Base-by-base conservation (phyloP, 2,329 filamentous ascomycete species). In the Calonectria pseudoturangicola region DNA sequence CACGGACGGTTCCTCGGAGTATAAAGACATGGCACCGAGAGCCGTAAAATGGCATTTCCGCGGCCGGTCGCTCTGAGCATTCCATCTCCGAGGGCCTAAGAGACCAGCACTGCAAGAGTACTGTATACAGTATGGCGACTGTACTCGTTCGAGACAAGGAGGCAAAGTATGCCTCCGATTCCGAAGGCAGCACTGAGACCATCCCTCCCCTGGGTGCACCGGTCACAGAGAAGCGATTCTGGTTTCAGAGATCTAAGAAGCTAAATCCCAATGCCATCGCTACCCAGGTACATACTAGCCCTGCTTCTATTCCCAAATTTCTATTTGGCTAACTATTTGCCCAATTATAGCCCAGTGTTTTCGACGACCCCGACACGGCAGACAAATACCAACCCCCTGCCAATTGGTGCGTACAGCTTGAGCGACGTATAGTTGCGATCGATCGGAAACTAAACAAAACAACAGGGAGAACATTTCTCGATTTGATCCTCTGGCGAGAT, bases 401-500 rank as follows among this genome's bases (percentile, higher is more conserved):
- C 13, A n/a, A 66, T 25, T 70, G 68, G 68, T 70, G 39, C 30
- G 50, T 12, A 15, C 28, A 28, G 16, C n/a, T 25, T 3, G 6
- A 18, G 13, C 13, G 10, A 6, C 4, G 13, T n/a, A 30, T 5
- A 13, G 30, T 2, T 28, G 16, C 39, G 41, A 28, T 16, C 39
- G 41, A 28, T 16, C 21, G 30, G 21, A 16, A 36, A 48, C 48
- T 65, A 30, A 70, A 13, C 41, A 48, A 48, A 1, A 25, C 7
- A 13, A 13, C 12, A 70, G 68, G 68, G 85, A 86, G 60, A 86
- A 86, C 51, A 68, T 80, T 1, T 85, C 88, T 73, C 84, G 87
- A 1, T 89, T 89, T 71, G 87, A 90, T 68, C 86, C 86, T 0
- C 74, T 84, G 0, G 83, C 85, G 1, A 77, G 85, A 66, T 87